phyloP scores from a whole-genome alignment of 805 yeast genomes.

The Pichia pseudocactophila region DNA sequence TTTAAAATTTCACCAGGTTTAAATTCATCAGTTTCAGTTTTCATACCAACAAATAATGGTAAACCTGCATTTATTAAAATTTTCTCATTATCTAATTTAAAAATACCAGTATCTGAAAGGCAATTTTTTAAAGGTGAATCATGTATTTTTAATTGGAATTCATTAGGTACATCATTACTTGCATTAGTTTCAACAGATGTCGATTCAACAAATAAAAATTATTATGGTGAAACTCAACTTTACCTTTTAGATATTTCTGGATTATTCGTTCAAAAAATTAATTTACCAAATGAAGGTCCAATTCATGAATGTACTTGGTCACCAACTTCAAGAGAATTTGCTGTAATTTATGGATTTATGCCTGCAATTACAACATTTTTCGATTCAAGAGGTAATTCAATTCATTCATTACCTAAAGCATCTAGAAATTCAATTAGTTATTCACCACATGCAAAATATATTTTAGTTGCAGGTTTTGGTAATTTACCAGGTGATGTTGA shows the following conservation, averaged over 20 bases:
- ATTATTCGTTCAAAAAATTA: constrained; percentile 79
- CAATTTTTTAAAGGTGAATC: constrained; percentile 93
- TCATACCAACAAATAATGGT: constrained; percentile 78
- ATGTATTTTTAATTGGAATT: constrained; percentile 89
- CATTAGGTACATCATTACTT: constrained; percentile 84
- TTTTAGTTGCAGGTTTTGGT: constrained; percentile 95
- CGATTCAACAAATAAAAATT: constrained; percentile 85
- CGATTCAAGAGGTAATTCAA: constrained; percentile 85
- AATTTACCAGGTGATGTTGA: constrained; percentile 95
- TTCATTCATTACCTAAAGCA: constrained; percentile 74
- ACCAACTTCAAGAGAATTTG: constrained; percentile 92
- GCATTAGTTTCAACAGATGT: constrained; percentile 95
- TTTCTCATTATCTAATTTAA: constrained; percentile 67
- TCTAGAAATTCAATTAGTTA: constrained; percentile 85
- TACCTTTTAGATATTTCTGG: constrained; percentile 90
- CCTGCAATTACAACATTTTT: constrained; percentile 93
- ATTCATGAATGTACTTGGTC: constrained; percentile 98
- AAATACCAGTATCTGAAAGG: constrained; percentile 74
- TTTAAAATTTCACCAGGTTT: constrained; percentile 79
- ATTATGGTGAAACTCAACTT: constrained; percentile 93
- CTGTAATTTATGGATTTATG: constrained; percentile 96
- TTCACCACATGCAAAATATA: constrained; percentile 89
- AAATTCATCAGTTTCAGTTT: constrained; percentile 83
- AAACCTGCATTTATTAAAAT: constrained; percentile 85
- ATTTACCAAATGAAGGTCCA: constrained; percentile 88